These are phyloP conservation scores for Paspalum notatum DNA, from an alignment of 176 grass and related monocot species.

Conservation along the genomic window DNA sequence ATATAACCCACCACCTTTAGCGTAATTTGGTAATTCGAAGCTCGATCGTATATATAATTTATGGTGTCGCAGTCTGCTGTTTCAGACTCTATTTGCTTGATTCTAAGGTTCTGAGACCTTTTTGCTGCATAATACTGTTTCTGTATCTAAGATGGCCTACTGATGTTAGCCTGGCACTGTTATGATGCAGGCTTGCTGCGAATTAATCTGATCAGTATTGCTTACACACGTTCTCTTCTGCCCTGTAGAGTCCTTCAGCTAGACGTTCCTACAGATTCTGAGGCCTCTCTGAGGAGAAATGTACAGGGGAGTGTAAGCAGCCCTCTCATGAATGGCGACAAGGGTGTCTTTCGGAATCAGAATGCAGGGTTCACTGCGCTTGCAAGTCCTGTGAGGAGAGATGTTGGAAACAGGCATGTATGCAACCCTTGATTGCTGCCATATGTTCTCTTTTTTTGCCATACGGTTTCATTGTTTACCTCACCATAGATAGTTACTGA, in stretches of 20 bases:
- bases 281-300: constrained; percentile 47
- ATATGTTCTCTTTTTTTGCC: constrained; percentile 11
- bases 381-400: constrained; percentile 82
- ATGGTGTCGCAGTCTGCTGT: neutral
- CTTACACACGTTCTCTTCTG: constrained; percentile 29
- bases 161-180: neutral
- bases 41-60: neutral
- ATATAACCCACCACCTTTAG: neutral
- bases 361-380: constrained; percentile 58
- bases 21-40: neutral
- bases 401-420: constrained; percentile 71
- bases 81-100: neutral
- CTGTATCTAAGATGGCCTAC: neutral
- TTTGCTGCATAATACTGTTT: neutral
- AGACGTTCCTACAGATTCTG: constrained; percentile 50
- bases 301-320: constrained; percentile 41
- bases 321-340: constrained; percentile 59
- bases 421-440: constrained; percentile 25
- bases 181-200: neutral
- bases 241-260: constrained; percentile 59
- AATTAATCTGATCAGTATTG: neutral
- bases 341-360: constrained; percentile 51
- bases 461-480: constrained; percentile 2
- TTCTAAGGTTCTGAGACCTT: neutral
- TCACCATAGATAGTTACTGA: neutral